Evolutionary conservation across 352 stramenopile species (phyloP).

Genomic region (Phytopythium delawarense): DNA sequence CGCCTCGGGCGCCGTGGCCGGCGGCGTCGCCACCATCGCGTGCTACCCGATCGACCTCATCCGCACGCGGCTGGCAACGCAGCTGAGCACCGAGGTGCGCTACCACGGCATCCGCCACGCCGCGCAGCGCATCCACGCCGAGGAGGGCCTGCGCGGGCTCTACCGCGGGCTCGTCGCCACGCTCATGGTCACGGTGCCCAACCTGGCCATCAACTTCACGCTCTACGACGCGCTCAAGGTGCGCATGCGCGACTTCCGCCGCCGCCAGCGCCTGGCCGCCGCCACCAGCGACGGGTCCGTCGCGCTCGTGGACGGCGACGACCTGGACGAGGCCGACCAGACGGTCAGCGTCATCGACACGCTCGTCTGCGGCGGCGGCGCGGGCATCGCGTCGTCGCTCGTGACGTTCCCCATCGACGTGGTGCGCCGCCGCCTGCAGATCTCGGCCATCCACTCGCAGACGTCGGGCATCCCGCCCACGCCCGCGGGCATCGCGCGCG

Average conservation of each 20-base stretch:
- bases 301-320: constrained; percentile 11
- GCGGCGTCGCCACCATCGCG: constrained; percentile 73
- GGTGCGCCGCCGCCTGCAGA: constrained; percentile 92
- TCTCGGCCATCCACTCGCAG: constrained; percentile 84
- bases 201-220: constrained; percentile 95
- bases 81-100: constrained; percentile 88
- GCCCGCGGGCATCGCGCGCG: constrained; percentile 63
- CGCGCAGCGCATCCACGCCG: constrained; percentile 88
- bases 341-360: constrained; percentile 78
- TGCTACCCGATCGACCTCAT: constrained; percentile 98
- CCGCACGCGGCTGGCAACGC: constrained; percentile 91
- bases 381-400: constrained; percentile 89
- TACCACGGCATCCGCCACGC: constrained; percentile 92
- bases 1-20: constrained; percentile 58
- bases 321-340: constrained; percentile 11
- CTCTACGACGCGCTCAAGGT: constrained; percentile 95
- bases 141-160: constrained; percentile 88
- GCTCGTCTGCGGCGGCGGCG: constrained; percentile 87
- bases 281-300: constrained; percentile 19
- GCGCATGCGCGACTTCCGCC: constrained; percentile 74
- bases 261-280: constrained; percentile 25
- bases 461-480: constrained; percentile 67
- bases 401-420: constrained; percentile 96
- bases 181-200: constrained; percentile 94
- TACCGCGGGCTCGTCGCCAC: constrained; percentile 93